phyloP scores from a whole-genome alignment of 768 basidiomycete genomes.

The Mrakia frigida region DNA sequence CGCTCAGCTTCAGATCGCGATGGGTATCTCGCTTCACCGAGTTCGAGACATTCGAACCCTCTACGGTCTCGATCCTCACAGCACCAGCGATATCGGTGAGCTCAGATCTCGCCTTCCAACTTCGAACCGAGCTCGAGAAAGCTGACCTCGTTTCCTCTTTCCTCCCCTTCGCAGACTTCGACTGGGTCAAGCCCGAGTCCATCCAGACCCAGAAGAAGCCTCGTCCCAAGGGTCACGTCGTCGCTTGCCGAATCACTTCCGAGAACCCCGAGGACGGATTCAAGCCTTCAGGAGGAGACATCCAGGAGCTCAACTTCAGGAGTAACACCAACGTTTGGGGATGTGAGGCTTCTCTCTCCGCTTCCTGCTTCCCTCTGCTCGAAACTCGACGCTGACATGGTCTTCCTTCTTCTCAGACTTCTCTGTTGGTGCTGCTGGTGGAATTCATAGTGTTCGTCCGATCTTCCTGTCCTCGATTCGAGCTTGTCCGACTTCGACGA shows the following conservation, averaged over 20 bases:
- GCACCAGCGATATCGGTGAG: slow-evolving; percentile 72
- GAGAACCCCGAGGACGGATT: slow-evolving; percentile 99
- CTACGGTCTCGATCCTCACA: slow-evolving; percentile 88
- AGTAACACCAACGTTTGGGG: slow-evolving; percentile 99
- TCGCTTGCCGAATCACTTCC: slow-evolving; percentile 97
- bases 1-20: slow-evolving; percentile 92
- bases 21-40: slow-evolving; percentile 94
- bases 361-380: background rate
- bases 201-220: slow-evolving; percentile 88
- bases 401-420: slow-evolving; percentile 53
- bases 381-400: background rate
- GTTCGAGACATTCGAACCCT: slow-evolving; percentile 93
- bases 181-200: slow-evolving; percentile 82
- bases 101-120: background rate
- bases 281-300: slow-evolving; percentile 93
- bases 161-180: slow-evolving; percentile 56
- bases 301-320: slow-evolving; percentile 98
- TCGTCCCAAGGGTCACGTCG: slow-evolving; percentile 93
- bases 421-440: slow-evolving; percentile 90
- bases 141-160: background rate
- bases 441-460: slow-evolving; percentile 57
- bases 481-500: background rate
- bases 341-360: slow-evolving; percentile 42
- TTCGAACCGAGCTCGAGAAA: background rate
- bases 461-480: background rate